A percentile compares a stretch with the other conserved stretches of the same genome.
Conservation (phyloP, 2,329 filamentous ascomycete species). For the Aspergillus sp. region DNA sequence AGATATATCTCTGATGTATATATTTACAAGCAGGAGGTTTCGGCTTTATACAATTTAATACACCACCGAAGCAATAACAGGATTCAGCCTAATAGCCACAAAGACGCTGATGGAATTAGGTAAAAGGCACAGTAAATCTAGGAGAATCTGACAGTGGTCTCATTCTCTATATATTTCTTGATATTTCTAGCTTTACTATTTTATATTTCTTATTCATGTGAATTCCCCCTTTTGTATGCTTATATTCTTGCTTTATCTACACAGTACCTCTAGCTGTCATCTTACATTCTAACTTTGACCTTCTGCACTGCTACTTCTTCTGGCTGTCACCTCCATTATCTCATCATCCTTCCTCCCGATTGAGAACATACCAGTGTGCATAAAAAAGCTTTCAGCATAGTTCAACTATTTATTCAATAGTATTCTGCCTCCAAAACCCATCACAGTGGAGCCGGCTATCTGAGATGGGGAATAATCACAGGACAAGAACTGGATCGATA, state of each 20-base stretch:
- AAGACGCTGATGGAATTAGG: constrained; percentile 16
- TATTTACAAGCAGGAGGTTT: constrained; percentile 4
- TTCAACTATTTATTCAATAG: constrained; percentile 21
- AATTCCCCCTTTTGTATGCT: background rate
- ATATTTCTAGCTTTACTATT: constrained; percentile 1
- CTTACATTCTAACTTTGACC: background rate
- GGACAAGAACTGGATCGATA: constrained; percentile 28
- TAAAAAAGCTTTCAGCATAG: constrained; percentile 23
- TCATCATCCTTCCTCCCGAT: background rate
- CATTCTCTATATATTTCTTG: constrained; percentile 3
- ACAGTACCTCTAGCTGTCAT: constrained; percentile 8
- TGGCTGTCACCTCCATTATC: background rate
- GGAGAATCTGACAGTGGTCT: background rate
- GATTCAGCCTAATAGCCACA: background rate
- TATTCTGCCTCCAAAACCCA: background rate
- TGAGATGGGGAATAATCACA: constrained; percentile 33
- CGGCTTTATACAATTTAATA: constrained; percentile 9
- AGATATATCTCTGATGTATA: constrained; percentile 9
- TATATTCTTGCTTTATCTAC: background rate
- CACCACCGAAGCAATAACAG: constrained; percentile 1
- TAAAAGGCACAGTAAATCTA: background rate
- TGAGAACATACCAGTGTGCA: constrained; percentile 25
- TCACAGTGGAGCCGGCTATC: constrained; percentile 29
- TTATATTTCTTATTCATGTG: constrained; percentile 3
- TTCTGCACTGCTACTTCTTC: background rate